These are phyloP conservation scores for Multifurca ochricompacta DNA, from an alignment of 768 basidiomycete genomes.

Conservation along the genomic window DNA sequence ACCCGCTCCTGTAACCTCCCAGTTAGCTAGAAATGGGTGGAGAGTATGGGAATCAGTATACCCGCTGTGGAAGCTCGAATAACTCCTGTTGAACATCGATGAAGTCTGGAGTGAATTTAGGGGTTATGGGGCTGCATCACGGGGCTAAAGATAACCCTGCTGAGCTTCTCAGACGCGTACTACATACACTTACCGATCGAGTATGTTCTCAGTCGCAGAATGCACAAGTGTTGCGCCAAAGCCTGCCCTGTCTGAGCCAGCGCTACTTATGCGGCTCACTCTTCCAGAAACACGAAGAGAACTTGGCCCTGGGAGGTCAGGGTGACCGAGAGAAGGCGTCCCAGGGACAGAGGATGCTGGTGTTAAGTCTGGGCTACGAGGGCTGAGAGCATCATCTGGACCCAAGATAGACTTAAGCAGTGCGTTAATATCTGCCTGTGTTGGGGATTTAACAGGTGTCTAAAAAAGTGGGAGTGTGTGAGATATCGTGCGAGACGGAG, in stretches of 20 bases:
- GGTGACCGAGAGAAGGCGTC: constrained; percentile 47
- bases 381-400: constrained; percentile 32
- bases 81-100: constrained; percentile 86
- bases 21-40: background rate
- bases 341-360: constrained; percentile 67
- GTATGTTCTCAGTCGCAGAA: constrained; percentile 53
- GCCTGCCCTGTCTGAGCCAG: constrained; percentile 40
- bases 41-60: constrained; percentile 25
- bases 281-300: constrained; percentile 47
- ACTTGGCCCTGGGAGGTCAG: constrained; percentile 31
- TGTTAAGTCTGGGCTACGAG: constrained; percentile 59
- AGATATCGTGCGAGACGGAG: constrained; percentile 24
- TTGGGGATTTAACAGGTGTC: constrained; percentile 26
- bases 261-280: constrained; percentile 64
- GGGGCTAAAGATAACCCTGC: background rate
- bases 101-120: constrained; percentile 65
- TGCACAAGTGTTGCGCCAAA: constrained; percentile 40
- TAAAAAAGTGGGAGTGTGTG: background rate
- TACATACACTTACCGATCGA: constrained; percentile 49
- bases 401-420: constrained; percentile 56
- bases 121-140: constrained; percentile 47
- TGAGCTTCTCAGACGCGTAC: constrained; percentile 19
- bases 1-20: constrained; percentile 52
- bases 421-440: constrained; percentile 59
- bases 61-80: constrained; percentile 84